Base-by-base conservation (phyloP, 495 filamentous ascomycete genomes). In the Sordaria brevicollis region DNA sequence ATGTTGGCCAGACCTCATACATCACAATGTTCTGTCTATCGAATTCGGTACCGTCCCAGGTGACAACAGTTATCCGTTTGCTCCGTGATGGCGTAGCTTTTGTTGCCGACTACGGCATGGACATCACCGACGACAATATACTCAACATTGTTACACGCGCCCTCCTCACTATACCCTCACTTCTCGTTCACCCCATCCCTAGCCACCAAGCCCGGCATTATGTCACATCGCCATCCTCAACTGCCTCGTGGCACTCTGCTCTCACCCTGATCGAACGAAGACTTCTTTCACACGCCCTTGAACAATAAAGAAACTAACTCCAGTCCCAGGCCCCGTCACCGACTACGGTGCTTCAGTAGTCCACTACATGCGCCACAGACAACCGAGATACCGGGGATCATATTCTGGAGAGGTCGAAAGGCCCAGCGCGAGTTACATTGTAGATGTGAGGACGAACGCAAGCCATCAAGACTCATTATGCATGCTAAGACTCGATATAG, bases 281-380 rank as follows among this genome's bases (percentile, higher is more conserved):
- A 10, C 8, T 5, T 15, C 5, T 25, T 29, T 57, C 21, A 29
- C 49, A 7, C 10, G 10, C 21, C 49, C 11, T 29, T 57, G 10
- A 11, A 29, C 49, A 57, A 57, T 29, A n/a, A 66, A 66, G 29
- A 70, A 67, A 65, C 75, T 81, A 72, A 84, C 70, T 6, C 21
- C 33, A 5, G 6, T 66, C 15, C 38, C 25, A 93, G 91, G 91
- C 33, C 89, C 94, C 67, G 92, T 97, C 7, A 98, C 95, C 17
- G 95, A 99, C 78, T 97, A 97, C 87, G 92, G 94, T 71, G 91
- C 94, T 10, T 95, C 93, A 6, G 87, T 96, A 78, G 89, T 93
- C 67, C 91, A 94, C 80, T 99, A 92, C 91, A 93, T 97, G 91
- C 91, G 90, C 74, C 88, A 92, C 77, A 88, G 94, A 35, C 86